A percentile compares a stretch with the other conserved stretches of the same genome.
phyloP scores from a whole-genome alignment of 768 basidiomycete species.

The Lepiota brunneoincarnata region DNA sequence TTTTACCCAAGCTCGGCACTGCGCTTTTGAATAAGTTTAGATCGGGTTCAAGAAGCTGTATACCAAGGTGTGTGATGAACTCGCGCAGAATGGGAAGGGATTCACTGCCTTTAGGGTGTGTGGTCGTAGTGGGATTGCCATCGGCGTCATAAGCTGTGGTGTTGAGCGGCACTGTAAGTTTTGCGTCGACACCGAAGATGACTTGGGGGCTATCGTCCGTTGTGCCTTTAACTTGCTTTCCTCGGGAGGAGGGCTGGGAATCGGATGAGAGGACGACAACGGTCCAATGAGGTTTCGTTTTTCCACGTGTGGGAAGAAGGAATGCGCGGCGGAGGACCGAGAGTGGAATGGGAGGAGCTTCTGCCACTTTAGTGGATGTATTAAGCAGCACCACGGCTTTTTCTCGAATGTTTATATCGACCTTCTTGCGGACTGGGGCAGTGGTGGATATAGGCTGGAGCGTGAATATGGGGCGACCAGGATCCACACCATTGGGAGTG shows the following conservation, averaged over 20 bases:
- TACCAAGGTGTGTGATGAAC: slow-evolving; percentile 48
- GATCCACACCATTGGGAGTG: slow-evolving; percentile 16
- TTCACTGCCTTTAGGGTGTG: slow-evolving; percentile 48
- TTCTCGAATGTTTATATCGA: slow-evolving; percentile 58
- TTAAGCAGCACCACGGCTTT: slow-evolving; percentile 51
- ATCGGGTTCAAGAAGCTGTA: slow-evolving; percentile 41
- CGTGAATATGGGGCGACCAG: slow-evolving; percentile 50
- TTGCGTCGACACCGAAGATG: slow-evolving; percentile 71
- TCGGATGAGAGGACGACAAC: slow-evolving; percentile 61
- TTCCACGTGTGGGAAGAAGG: slow-evolving; percentile 72
- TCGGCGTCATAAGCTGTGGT: slow-evolving; percentile 35
- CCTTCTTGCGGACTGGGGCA: slow-evolving; percentile 74
- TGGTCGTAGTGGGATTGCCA: slow-evolving; percentile 23
- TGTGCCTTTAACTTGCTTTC: slow-evolving; percentile 30
- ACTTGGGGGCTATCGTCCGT: slow-evolving; percentile 45
- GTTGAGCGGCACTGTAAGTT: slow-evolving; percentile 40
- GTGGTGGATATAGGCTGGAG: slow-evolving; percentile 66
- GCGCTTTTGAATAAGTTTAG: slow-evolving; percentile 55
- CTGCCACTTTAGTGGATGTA: slow-evolving; percentile 44
- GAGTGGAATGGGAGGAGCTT: slow-evolving; percentile 46
- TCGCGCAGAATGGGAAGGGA: slow-evolving; percentile 47
- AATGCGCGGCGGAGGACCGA: slow-evolving; percentile 57
- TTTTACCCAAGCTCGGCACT: slow-evolving; percentile 31
- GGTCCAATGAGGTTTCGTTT: slow-evolving; percentile 71
- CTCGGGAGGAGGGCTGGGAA: slow-evolving; percentile 33